Base-by-base conservation (phyloP, 352 stramenopile species). In the Phytopythium helicoides region DNA sequence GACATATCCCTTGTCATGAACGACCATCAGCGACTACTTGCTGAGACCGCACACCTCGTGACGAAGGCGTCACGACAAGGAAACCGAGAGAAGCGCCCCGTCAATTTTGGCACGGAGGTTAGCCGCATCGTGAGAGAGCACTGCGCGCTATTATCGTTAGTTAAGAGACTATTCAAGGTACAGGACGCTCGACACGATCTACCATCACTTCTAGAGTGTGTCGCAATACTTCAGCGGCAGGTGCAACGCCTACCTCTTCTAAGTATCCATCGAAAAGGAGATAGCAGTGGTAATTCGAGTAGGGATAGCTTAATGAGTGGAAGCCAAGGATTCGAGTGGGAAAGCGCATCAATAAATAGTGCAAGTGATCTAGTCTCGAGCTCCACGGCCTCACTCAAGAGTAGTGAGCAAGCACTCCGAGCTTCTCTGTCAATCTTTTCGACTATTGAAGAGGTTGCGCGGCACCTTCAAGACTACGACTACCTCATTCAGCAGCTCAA, bases 1-100 rank as follows among this genome's bases (percentile, higher is more conserved):
- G 79, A 87, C 38, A 89, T 89, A 40, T 87, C 79, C 16, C 76
- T 89, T 21, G 76, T 89, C 15, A 86, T 89, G 76, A 87, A 54
- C n/a, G 79, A 89, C 23, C 74, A 87, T 47, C 76, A 89, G 21
- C 73, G 67, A 0, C 64, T 89, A n/a, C 40, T 89, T 22, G 71
- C 66, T 1, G 69, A 89, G 55, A 67, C 70, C 0, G 62, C 76
- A 28, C 67, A 70, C 26, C 81, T 68, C 54, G 64, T 89, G 0
- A 50, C 39, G 1, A 85, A 86, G 54, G 60, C 52, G 6, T 64
- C 72, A 26, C 60, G 60, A 10, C 40, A 66, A 47, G 48, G 55
- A 1, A 44, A 19, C 3, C 26, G 31, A 37, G 9, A 42, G 18
- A 34, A 54, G 6, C 36, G 22, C 6, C 22, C 56, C 1, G 31